Percentiles rank a stretch among this genome's conserved stretches.
Conservation (phyloP, 1,284 basidiomycete genomes). For the Ceratobasidium sp. region DNA sequence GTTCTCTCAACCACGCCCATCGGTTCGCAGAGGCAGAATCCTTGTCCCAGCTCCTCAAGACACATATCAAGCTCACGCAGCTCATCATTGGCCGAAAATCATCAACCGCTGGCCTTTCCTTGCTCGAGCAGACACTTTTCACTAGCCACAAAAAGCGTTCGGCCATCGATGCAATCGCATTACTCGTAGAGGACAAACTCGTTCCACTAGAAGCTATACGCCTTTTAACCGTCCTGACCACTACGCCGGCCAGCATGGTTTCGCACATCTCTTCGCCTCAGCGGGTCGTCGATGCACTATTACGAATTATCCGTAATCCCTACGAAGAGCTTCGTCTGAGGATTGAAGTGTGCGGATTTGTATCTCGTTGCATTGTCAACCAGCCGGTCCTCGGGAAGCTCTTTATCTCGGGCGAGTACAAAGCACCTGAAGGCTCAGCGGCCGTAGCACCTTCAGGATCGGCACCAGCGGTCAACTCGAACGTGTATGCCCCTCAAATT, state of each 20-base stretch:
- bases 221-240: constrained; percentile 72
- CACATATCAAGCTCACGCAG: constrained; percentile 70
- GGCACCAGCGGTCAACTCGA: constrained; percentile 30
- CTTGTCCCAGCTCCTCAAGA: constrained; percentile 74
- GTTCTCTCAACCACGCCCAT: constrained; percentile 68
- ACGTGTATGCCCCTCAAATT: constrained; percentile 49
- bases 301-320: constrained; percentile 73
- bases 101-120: constrained; percentile 60
- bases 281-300: constrained; percentile 67
- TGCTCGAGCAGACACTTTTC: constrained; percentile 80
- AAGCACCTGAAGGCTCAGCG: constrained; percentile 50
- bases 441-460: constrained; percentile 35
- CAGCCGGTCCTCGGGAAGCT: constrained; percentile 89
- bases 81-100: constrained; percentile 72
- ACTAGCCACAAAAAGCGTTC: constrained; percentile 63
- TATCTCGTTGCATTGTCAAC: constrained; percentile 82
- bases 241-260: constrained; percentile 71
- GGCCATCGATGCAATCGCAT: constrained; percentile 73
- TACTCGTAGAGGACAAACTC: constrained; percentile 66
- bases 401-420: constrained; percentile 77
- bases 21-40: constrained; percentile 74
- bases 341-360: constrained; percentile 83
- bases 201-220: constrained; percentile 73
- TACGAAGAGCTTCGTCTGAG: constrained; percentile 74
- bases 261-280: constrained; percentile 79